Evolutionary conservation across 257 asterid genomes (phyloP), one percentile per base, ranked within the genome.

Genomic region (Nicotiana sylvestris): DNA sequence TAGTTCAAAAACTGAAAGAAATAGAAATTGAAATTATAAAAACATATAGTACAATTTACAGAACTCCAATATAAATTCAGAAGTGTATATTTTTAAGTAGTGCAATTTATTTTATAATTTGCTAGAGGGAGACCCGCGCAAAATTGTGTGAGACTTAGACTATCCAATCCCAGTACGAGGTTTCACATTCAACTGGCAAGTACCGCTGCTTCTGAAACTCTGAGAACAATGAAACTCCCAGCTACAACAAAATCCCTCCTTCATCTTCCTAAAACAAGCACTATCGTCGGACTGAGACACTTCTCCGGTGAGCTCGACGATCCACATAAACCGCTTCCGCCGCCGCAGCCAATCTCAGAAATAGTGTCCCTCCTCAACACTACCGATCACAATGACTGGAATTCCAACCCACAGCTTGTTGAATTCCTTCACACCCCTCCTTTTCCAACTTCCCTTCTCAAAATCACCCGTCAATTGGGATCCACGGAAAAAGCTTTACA

Each of bases 401-500:
- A 82, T 57, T 30, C 88, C 82, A 83, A 85, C 81, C 33, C 92
- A 43, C 70, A 82, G 67, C 93, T 95, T 87, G 79, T 33, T 84
- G 76, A 87, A 46, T 91, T 92, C 81, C 91, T 95, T 78, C 77
- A 88, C 86, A 39, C 89, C 82, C 29, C 66, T 33, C 82, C 90
- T 85, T 46, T 88, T n/a, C 91, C 97, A 13, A 81, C 39, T 56
- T 76, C 90, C 64, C 66, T 92, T 81, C 95, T 92, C 84, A 88
- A 77, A 72, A 76, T 95, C 81, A 80, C 92, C 70, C 97, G 98
- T 81, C 92, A 83, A 69, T 89, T 95, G 85, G 94, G 94, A 0
- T 85, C 89, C 82, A 88, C 83, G 80, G 83, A 82, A 46, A 87
- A 87, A 84, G 93, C 95, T 70, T 89, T 92, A 83, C 85, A 88